These are phyloP conservation scores for Ilex asprella DNA, from an alignment of 257 asterid genomes.

Conservation along the genomic window DNA sequence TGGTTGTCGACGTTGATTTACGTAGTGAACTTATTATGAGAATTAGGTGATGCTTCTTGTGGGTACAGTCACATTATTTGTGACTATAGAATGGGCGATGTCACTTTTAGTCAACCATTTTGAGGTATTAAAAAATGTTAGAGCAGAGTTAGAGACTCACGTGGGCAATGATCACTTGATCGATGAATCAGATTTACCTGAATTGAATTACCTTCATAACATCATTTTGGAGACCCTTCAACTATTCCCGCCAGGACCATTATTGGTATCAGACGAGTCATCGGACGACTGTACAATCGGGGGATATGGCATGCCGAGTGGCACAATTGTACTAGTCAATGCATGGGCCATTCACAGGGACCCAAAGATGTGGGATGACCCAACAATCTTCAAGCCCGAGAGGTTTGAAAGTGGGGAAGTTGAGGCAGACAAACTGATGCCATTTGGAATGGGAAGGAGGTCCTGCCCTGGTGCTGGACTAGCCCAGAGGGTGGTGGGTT, in stretches of 20 bases:
- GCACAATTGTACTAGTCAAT: background rate
- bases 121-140: too few species aligned
- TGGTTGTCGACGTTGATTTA: too few species aligned
- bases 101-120: too few species aligned
- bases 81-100: too few species aligned
- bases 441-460: background rate
- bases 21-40: too few species aligned
- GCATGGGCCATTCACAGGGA: background rate
- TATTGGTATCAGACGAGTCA: background rate
- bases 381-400: background rate
- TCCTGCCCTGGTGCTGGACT: background rate
- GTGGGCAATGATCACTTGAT: too few species aligned
- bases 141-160: too few species aligned
- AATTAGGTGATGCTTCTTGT: too few species aligned
- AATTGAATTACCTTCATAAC: background rate
- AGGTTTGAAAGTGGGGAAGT: background rate
- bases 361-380: background rate
- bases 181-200: too few species aligned
- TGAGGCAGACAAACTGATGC: background rate
- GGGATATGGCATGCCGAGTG: background rate
- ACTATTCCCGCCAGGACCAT: background rate
- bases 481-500: background rate
- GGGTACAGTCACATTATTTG: too few species aligned
- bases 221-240: background rate
- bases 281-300: background rate